Conservation (phyloP, 1,284 basidiomycete species). For the Wolfiporia cocos region DNA sequence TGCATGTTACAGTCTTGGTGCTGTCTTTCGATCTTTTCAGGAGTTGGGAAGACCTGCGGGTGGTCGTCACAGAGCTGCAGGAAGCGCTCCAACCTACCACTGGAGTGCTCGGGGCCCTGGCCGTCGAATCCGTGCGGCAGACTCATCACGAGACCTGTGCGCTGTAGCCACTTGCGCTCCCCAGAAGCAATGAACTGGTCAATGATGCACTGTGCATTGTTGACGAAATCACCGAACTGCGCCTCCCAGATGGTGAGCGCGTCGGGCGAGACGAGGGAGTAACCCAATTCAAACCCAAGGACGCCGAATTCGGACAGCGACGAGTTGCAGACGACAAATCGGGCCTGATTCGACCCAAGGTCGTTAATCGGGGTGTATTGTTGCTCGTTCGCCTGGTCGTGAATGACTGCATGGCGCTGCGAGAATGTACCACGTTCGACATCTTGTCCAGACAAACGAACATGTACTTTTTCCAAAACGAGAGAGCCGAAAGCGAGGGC, state of each 20-base stretch:
- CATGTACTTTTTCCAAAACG: conserved; percentile 83
- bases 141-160: conserved; percentile 88
- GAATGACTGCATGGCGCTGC: conserved; percentile 96
- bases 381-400: conserved; percentile 92
- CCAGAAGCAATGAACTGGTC: conserved; percentile 99
- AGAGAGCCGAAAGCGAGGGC: conserved; percentile 84
- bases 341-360: conserved; percentile 82
- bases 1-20: conserved; percentile 99
- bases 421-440: conserved; percentile 99
- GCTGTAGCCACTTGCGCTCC: conserved; percentile 97
- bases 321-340: conserved; percentile 95
- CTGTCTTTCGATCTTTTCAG: conserved; percentile 89
- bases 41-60: conserved; percentile 86
- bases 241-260: conserved; percentile 97
- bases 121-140: conserved; percentile 98
- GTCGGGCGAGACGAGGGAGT: conserved; percentile 96
- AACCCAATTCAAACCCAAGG: conserved; percentile 97
- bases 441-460: conserved; percentile 96
- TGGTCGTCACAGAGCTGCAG: conserved; percentile 98
- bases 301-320: conserved; percentile 94
- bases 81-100: conserved; percentile 94
- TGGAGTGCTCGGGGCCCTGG: conserved; percentile 98
- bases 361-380: conserved; percentile 91
- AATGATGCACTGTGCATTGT: conserved; percentile 97
- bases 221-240: conserved; percentile 98